phyloP scores from a whole-genome alignment of 2,329 filamentous ascomycete species.

The Paramyrothecium roridum region DNA sequence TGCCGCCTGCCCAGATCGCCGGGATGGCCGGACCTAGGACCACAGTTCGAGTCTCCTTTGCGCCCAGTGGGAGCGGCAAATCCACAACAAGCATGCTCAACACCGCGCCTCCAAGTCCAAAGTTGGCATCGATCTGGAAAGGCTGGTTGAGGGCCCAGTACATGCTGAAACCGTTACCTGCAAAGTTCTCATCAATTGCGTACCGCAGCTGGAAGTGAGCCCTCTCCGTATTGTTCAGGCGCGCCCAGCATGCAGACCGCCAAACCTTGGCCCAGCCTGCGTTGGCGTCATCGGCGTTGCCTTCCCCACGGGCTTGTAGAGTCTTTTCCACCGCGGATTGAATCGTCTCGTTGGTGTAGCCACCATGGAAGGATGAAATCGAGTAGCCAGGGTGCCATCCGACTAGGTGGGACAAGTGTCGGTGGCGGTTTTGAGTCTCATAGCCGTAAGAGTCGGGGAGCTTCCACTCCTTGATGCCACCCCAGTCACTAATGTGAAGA shows the following conservation, averaged over 20 bases:
- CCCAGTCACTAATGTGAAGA: conserved; percentile 23
- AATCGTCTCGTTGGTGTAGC: conserved; percentile 38
- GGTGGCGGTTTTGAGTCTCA: conserved; percentile 21
- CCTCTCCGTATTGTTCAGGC: conserved; percentile 45
- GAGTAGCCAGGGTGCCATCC: conserved; percentile 55
- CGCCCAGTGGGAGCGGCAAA: conserved; percentile 26
- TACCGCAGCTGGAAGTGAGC: conserved; percentile 47
- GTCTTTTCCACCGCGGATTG: conserved; percentile 41
- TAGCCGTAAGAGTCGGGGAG: conserved; percentile 24
- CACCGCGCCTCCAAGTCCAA: conserved; percentile 46
- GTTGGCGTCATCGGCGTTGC: conserved; percentile 44
- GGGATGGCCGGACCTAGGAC: conserved; percentile 47
- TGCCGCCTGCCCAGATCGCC: conserved; percentile 36
- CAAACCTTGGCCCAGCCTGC: conserved; percentile 58
- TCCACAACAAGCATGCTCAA: conserved; percentile 51
- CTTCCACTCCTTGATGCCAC: conserved; percentile 31
- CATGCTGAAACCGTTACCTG: conserved; percentile 47
- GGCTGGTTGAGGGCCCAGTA: conserved; percentile 42
- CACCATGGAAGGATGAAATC: conserved; percentile 35
- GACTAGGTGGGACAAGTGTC: conserved; percentile 49
- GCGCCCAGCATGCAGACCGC: conserved; percentile 54
- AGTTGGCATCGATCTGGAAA: conserved; percentile 60
- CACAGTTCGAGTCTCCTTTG: conserved; percentile 26
- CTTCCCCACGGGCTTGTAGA: conserved; percentile 41
- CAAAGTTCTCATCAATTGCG: conserved; percentile 47